Percentiles rank a stretch among this genome's conserved stretches.
Evolutionary conservation across 2,329 filamentous ascomycete species (phyloP).

Genomic region (Claviceps sp.): DNA sequence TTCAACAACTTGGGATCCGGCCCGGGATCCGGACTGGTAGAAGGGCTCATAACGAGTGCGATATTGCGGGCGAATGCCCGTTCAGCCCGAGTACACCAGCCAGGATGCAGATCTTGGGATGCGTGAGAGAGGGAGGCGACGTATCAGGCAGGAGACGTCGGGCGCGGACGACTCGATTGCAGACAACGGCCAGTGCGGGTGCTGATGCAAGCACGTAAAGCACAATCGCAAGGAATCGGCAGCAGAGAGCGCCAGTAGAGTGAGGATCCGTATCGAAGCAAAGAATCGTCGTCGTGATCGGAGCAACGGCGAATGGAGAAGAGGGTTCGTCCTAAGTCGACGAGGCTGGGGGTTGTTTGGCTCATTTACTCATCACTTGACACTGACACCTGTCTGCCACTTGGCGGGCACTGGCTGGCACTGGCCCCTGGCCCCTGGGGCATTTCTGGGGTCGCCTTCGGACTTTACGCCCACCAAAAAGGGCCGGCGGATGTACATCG

Average conservation of each 20-base stretch:
- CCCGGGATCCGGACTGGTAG: constrained; percentile 15
- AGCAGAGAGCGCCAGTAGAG: neutral
- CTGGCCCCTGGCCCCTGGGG: no score
- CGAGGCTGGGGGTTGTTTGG: neutral
- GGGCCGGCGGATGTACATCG: neutral
- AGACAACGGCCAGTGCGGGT: neutral
- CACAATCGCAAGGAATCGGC: neutral
- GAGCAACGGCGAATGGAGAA: neutral
- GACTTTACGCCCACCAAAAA: neutral
- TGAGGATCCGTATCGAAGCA: neutral
- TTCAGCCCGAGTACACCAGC: constrained; percentile 24
- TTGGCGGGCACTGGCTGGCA: neutral
- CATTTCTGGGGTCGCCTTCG: neutral
- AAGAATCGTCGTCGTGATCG: neutral
- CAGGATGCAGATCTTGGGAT: constrained; percentile 15
- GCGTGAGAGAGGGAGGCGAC: neutral
- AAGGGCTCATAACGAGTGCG: constrained; percentile 20
- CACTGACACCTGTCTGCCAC: neutral
- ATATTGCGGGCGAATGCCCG: constrained; percentile 26
- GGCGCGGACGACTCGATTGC: constrained; percentile 4
- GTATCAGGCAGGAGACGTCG: neutral
- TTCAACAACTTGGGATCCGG: constrained; percentile 11
- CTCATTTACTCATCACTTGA: no score
- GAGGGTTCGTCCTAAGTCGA: neutral
- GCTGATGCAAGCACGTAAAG: neutral